Evolutionary conservation across 805 yeast genomes (phyloP).

Genomic region (Scheffersomyces coipomensis): DNA sequence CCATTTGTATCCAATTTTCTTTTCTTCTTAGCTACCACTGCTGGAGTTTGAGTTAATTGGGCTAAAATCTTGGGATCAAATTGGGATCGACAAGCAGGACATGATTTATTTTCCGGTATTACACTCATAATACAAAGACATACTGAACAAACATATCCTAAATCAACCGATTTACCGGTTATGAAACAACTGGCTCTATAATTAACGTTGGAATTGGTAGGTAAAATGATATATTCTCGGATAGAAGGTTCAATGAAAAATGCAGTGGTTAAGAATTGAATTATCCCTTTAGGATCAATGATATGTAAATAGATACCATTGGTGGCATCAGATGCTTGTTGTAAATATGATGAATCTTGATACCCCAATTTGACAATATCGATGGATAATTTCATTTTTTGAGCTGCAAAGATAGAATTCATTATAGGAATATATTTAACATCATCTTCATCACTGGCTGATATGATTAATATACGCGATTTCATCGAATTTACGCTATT

Average conservation of each 20-base stretch:
- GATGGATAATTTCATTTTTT: conserved; percentile 82
- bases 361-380: conserved; percentile 82
- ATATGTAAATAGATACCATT: conserved; percentile 81
- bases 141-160: conserved; percentile 93
- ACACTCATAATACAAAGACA: conserved; percentile 78
- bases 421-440: conserved; percentile 87
- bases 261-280: conserved; percentile 80
- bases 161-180: conserved; percentile 86
- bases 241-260: conserved; percentile 84
- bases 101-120: conserved; percentile 62
- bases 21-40: conserved; percentile 39
- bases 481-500: conserved; percentile 27
- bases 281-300: conserved; percentile 67
- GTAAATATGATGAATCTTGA: conserved; percentile 73
- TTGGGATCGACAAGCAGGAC: conserved; percentile 84
- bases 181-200: conserved; percentile 93
- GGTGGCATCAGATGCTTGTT: conserved; percentile 95
- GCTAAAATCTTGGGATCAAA: conserved; percentile 66
- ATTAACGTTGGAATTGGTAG: conserved; percentile 83
- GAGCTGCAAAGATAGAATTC: conserved; percentile 96
- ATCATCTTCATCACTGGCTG: conserved; percentile 74
- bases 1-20: conserved; percentile 24
- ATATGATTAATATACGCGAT: conserved; percentile 49
- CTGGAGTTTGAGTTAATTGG: conserved; percentile 60
- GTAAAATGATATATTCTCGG: conserved; percentile 72